A percentile compares a stretch with the other conserved stretches of the same genome.
Conservation (phyloP, 2,329 filamentous ascomycete genomes). For the Cryphonectria nitschkei region DNA sequence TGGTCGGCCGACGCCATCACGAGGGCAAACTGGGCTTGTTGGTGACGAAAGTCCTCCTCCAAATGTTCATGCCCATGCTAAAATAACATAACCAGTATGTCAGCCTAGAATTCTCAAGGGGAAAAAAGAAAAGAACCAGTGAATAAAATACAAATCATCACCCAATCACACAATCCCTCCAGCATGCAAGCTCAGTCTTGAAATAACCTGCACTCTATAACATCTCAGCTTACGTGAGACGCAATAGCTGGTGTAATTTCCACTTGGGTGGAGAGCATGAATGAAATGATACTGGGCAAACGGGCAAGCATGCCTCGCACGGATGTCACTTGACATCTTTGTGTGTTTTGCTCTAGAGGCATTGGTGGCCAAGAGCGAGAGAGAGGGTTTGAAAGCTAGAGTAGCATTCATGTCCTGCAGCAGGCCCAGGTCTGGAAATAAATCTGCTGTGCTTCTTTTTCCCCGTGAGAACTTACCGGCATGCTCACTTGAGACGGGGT, state of each 20-base stretch:
- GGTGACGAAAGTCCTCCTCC: not conserved
- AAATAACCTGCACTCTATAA: not conserved
- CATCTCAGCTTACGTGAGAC: not conserved
- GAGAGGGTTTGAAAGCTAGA: no score
- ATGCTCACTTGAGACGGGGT: not conserved
- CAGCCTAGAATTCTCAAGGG: not conserved
- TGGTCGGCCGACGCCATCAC: slow-evolving; percentile 1
- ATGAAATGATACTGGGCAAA: not conserved
- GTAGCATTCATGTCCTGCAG: no score
- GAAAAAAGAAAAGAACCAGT: not conserved
- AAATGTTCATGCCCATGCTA: not conserved
- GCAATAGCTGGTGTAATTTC: not conserved
- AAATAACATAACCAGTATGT: not conserved
- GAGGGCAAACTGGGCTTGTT: not conserved
- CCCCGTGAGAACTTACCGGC: not conserved
- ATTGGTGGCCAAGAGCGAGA: no score
- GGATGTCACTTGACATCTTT: not conserved
- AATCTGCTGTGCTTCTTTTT: not conserved
- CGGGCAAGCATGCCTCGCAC: not conserved
- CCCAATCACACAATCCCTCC: not conserved
- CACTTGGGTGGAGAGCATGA: not conserved
- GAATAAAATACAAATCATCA: not conserved
- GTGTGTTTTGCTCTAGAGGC: not conserved
- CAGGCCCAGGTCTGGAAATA: no score
- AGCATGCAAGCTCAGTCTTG: not conserved